These are phyloP conservation scores for Moelleriella libera DNA, from an alignment of 2,329 filamentous ascomycete species.

Conservation along the genomic window DNA sequence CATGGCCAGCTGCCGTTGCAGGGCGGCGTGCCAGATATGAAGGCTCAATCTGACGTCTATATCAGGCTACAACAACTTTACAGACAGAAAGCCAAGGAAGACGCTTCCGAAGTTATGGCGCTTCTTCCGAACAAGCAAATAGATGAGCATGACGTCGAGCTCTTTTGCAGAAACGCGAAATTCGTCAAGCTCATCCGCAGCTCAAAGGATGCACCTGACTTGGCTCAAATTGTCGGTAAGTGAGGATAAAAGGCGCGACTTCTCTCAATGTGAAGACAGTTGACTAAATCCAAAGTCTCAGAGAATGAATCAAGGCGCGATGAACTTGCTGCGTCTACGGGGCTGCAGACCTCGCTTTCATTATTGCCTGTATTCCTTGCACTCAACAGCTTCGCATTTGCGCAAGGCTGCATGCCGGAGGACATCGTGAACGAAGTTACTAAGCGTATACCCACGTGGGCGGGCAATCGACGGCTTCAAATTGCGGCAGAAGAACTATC, in stretches of 20 bases:
- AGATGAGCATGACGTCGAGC: conserved; percentile 62
- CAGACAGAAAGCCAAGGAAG: conserved; percentile 71
- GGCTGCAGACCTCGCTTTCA: conserved; percentile 37
- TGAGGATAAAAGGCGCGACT: conserved; percentile 2
- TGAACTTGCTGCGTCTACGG: conserved; percentile 31
- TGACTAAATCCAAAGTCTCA: conserved; percentile 11
- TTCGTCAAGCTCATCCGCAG: conserved; percentile 78
- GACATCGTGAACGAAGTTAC: conserved; percentile 37
- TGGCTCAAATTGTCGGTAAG: conserved; percentile 42
- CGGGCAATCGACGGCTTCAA: conserved; percentile 31
- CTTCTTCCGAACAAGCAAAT: conserved; percentile 45
- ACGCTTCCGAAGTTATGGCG: conserved; percentile 59
- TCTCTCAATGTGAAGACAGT: no score
- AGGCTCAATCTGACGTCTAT: conserved; percentile 82
- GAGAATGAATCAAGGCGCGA: conserved; percentile 41
- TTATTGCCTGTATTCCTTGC: conserved; percentile 58
- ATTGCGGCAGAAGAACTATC: conserved; percentile 52
- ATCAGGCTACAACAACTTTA: conserved; percentile 85
- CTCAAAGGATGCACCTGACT: conserved; percentile 24
- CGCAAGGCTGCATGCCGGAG: conserved; percentile 27
- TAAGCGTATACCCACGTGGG: conserved; percentile 30
- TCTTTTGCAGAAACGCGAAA: conserved; percentile 90
- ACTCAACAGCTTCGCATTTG: conserved; percentile 38
- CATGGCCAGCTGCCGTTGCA: conserved; percentile 68
- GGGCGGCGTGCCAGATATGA: conserved; percentile 91